Percentiles rank a stretch among this genome's conserved stretches.
Evolutionary conservation across 768 basidiomycete genomes (phyloP).

Genomic region (Russula abietina): DNA sequence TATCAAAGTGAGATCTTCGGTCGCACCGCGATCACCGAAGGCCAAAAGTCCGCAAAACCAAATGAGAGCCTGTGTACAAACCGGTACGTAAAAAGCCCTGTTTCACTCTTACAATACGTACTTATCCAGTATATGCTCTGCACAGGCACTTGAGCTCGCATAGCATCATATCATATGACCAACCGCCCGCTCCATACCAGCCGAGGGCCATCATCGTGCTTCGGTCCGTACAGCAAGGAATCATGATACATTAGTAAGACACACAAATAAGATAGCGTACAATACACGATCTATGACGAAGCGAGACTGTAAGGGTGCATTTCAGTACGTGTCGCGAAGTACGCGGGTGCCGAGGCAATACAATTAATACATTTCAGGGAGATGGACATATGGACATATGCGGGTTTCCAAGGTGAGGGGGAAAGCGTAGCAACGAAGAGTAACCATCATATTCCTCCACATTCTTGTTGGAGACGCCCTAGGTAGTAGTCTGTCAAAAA

Average conservation of each 20-base stretch:
- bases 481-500: slow-evolving; percentile 16
- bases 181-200: no score
- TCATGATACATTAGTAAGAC: neutral
- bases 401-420: no score
- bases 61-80: no score
- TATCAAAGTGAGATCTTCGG: no score
- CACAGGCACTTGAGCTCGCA: no score
- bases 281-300: neutral
- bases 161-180: no score
- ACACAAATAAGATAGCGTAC: neutral
- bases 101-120: no score
- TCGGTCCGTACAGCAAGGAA: neutral
- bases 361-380: neutral
- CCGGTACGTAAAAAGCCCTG: no score
- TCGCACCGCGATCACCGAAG: no score
- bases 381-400: neutral
- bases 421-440: neutral
- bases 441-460: slow-evolving; percentile 14
- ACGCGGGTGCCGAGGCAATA: neutral
- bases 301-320: neutral
- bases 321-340: neutral
- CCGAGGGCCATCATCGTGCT: no score
- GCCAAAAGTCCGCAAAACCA: no score
- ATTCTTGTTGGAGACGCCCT: slow-evolving; percentile 22
- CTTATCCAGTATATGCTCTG: no score